phyloP scores from a whole-genome alignment of 2,329 filamentous ascomycete species.

The Aspergillus nomiae region DNA sequence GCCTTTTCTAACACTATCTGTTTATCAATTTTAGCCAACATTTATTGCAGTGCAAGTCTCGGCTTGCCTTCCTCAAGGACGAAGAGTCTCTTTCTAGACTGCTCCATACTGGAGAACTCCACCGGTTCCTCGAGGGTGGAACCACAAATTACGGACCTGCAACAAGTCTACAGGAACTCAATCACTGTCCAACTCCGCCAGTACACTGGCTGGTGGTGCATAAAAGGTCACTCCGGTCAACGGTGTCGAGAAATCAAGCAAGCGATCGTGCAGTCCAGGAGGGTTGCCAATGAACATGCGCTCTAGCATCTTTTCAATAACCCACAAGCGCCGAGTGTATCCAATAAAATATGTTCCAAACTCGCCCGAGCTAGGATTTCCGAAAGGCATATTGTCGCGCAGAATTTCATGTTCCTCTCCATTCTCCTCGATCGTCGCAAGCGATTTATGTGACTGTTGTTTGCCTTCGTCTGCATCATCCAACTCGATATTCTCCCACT shows the following conservation, averaged over 20 bases:
- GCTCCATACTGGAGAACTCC: not conserved
- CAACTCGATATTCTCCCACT: slow-evolving; percentile 60
- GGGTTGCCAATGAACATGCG: slow-evolving; percentile 61
- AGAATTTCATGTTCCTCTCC: slow-evolving; percentile 57
- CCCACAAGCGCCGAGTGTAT: slow-evolving; percentile 56
- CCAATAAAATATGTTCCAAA: slow-evolving; percentile 64
- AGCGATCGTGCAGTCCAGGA: slow-evolving; percentile 56
- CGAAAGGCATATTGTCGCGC: slow-evolving; percentile 64
- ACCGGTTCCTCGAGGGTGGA: not conserved
- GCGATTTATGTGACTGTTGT: slow-evolving; percentile 54
- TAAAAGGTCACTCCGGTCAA: slow-evolving; percentile 59
- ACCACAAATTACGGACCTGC: too few relatives aligned
- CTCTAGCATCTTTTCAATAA: slow-evolving; percentile 60
- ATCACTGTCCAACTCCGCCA: slow-evolving; percentile 30
- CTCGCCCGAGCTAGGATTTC: slow-evolving; percentile 52
- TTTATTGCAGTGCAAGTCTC: not conserved
- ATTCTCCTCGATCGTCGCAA: slow-evolving; percentile 55
- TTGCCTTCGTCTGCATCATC: slow-evolving; percentile 53
- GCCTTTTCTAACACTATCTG: not conserved
- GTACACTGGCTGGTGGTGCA: slow-evolving; percentile 47
- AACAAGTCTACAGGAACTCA: too few relatives aligned
- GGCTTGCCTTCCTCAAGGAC: not conserved
- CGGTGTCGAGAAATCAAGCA: slow-evolving; percentile 58
- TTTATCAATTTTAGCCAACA: not conserved
- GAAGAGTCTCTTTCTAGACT: not conserved